Conservation (phyloP, 1,284 basidiomycete species). For the Omphalotus olearius region DNA sequence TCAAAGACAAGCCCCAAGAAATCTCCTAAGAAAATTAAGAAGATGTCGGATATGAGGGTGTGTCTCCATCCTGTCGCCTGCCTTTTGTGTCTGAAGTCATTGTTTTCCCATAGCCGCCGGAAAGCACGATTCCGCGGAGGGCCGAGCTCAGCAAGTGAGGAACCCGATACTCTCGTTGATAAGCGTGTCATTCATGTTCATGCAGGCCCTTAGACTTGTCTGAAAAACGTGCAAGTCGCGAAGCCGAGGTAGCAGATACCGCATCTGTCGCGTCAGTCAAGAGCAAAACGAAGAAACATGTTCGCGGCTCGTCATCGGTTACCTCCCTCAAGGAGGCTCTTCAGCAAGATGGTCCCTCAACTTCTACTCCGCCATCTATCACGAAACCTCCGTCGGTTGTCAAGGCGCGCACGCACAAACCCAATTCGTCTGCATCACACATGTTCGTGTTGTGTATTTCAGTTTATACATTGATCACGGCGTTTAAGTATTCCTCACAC, state of each 20-base stretch:
- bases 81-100: neutral
- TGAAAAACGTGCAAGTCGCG: constrained; percentile 27
- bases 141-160: constrained; percentile 2
- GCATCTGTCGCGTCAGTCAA: constrained; percentile 12
- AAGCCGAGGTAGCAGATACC: constrained; percentile 24
- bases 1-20: neutral
- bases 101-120: constrained; percentile 7
- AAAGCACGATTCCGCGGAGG: constrained; percentile 8
- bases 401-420: constrained; percentile 7
- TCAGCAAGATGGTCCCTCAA: constrained; percentile 19
- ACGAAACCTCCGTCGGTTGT: constrained; percentile 24
- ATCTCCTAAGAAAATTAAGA: constrained; percentile 7
- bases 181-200: neutral
- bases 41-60: constrained; percentile 14
- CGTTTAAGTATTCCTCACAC: neutral
- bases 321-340: constrained; percentile 23
- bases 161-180: too few relatives aligned
- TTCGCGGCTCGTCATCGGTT: constrained; percentile 26
- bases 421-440: constrained; percentile 10
- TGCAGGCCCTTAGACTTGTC: constrained; percentile 17
- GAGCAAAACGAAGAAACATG: constrained; percentile 25
- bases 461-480: neutral
- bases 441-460: neutral
- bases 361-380: constrained; percentile 17
- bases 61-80: neutral